Evolutionary conservation across 768 basidiomycete genomes (phyloP), one percentile per base, ranked within the genome.

Genomic region (Roridomyces roridus): DNA sequence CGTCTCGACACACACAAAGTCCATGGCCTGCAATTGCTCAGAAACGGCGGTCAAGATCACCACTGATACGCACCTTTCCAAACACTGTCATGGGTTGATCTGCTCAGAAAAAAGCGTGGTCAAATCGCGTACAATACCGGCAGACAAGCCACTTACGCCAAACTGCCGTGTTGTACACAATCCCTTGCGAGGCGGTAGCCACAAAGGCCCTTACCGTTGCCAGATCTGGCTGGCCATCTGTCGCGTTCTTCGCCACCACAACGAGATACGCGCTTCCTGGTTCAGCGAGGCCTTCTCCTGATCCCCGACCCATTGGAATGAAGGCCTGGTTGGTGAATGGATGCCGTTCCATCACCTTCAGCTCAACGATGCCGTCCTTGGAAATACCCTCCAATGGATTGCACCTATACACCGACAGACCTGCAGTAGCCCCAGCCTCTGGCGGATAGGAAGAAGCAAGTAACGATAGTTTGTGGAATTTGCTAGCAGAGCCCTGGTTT

Each of bases 31-130:
- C 34, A 54, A 56, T 31, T 20, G 14, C 55, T 72, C 29, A 72
- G 65, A 59, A n/a, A 34, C 21, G n/a, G 40, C 25, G 31, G 37
- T 17, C 44, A 45, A 44, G 36, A 41, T 51, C 46, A n/a, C 48
- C 48, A 31, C 54, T 52, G 26, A 28, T 46, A 25, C 18, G 41
- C 63, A 89, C 91, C 77, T 84, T 84, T 63, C 84, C 82, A 49
- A 95, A 70, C 4, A 90, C 88, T 21, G 94, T 87, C 84, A 96
- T 92, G 2, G 96, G 95, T 78, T 97, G 95, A 74, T 98, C 94
- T 96, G 69, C n/a, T 43, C 63, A 47, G 14, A 45, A 55, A 48
- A 24, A 46, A n/a, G 21, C 47, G 31, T 15, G 31, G 34, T 65
- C 46, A 66, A 54, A 44, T 37, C 43, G 44, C 28, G 34, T 29